A percentile compares a stretch with the other conserved stretches of the same genome.
Evolutionary conservation across 768 basidiomycete genomes (phyloP).

Genomic region (Leccinum subgranulosum): DNA sequence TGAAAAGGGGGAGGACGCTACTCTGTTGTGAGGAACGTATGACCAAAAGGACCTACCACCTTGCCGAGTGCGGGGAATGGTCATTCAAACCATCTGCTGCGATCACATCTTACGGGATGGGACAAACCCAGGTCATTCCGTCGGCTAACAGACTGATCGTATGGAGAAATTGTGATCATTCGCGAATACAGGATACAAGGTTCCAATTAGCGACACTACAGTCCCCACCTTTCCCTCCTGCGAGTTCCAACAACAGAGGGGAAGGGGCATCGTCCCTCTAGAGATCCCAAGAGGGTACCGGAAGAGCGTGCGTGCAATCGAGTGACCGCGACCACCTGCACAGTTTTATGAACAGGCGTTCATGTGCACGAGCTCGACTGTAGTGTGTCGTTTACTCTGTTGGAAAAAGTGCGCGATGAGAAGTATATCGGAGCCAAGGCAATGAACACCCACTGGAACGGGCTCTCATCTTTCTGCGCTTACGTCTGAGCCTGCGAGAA

Average conservation of each 20-base stretch:
- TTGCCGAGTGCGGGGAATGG: too few relatives aligned
- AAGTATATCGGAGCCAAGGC: neutral
- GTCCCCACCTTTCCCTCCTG: constrained; percentile 17
- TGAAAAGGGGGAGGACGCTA: neutral
- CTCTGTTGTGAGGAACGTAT: neutral
- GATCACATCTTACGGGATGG: neutral
- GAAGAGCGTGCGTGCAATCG: constrained; percentile 26
- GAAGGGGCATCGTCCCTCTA: constrained; percentile 18
- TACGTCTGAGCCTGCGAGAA: constrained; percentile 88
- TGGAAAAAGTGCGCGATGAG: constrained; percentile 1
- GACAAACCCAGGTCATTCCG: too few relatives aligned
- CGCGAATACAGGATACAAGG: constrained; percentile 21
- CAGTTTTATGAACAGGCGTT: constrained; percentile 13
- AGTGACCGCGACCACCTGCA: constrained; percentile 15
- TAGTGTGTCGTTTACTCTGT: constrained; percentile 36
- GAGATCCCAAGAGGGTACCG: constrained; percentile 19
- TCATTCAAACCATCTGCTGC: neutral
- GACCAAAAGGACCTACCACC: neutral
- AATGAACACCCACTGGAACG: constrained; percentile 73
- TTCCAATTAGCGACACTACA: constrained; percentile 22
- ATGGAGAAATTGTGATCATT: constrained; percentile 13
- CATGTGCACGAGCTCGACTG: constrained; percentile 29
- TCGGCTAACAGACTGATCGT: neutral
- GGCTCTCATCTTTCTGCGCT: constrained; percentile 95
- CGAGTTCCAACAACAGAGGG: constrained; percentile 25